Conservation (phyloP, 2,329 filamentous ascomycete genomes). For the Pleurostoma richardsiae region DNA sequence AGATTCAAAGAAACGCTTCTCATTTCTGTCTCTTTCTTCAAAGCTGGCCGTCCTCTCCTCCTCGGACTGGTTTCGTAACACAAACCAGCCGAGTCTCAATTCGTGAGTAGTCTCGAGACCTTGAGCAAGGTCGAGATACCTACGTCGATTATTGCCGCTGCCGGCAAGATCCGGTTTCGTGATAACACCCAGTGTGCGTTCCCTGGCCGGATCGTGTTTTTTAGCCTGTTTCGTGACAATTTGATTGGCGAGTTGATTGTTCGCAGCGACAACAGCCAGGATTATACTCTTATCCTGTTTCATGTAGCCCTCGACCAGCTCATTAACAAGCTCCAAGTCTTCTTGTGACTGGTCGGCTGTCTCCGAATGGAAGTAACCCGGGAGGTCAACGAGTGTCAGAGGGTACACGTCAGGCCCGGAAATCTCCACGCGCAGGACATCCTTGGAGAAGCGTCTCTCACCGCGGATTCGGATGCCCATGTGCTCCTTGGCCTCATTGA, state of each 20-base stretch:
- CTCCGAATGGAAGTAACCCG: constrained; percentile 44
- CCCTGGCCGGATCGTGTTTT: constrained; percentile 16
- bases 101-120: constrained; percentile 11
- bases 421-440: constrained; percentile 41
- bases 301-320: constrained; percentile 52
- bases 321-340: constrained; percentile 37
- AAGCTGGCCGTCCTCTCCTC: constrained; percentile 7
- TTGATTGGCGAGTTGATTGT: constrained; percentile 53
- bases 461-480: constrained; percentile 40
- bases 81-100: constrained; percentile 26
- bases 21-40: constrained; percentile 10
- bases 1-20: constrained; percentile 12
- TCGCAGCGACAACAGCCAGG: constrained; percentile 51
- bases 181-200: constrained; percentile 49
- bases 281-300: constrained; percentile 51
- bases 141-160: constrained; percentile 23
- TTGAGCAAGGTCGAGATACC: constrained; percentile 30
- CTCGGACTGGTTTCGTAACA: constrained; percentile 33
- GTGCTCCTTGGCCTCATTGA: constrained; percentile 28
- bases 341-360: constrained; percentile 34
- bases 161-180: constrained; percentile 45
- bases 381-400: constrained; percentile 55
- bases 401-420: constrained; percentile 38
- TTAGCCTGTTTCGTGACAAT: constrained; percentile 46
- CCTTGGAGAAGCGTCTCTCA: constrained; percentile 31